Conservation (phyloP, 257 asterid species). For the Dorcoceras hygrometricum region DNA sequence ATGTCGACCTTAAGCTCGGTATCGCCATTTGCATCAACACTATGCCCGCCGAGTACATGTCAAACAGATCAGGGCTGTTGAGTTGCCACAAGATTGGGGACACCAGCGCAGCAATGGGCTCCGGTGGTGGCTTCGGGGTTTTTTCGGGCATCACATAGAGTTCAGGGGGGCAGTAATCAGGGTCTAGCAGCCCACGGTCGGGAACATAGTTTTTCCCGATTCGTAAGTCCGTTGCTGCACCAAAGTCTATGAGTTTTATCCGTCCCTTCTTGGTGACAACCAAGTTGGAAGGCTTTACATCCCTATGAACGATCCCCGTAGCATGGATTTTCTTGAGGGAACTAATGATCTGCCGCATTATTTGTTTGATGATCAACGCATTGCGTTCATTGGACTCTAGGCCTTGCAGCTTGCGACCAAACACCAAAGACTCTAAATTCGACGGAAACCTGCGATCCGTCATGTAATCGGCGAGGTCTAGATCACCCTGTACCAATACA, state of each 20-base stretch:
- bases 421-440: slow-evolving; percentile 80
- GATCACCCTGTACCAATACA: slow-evolving; percentile 66
- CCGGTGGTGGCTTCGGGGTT: slow-evolving; percentile 97
- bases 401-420: slow-evolving; percentile 80
- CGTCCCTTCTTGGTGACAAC: slow-evolving; percentile 88
- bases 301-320: slow-evolving; percentile 92
- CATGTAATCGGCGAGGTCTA: slow-evolving; percentile 86
- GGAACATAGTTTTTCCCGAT: slow-evolving; percentile 93
- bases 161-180: slow-evolving; percentile 96
- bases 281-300: slow-evolving; percentile 93
- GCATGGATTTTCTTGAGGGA: slow-evolving; percentile 84
- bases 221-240: slow-evolving; percentile 96
- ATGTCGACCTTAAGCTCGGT: slow-evolving; percentile 63
- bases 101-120: slow-evolving; percentile 85
- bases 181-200: slow-evolving; percentile 77
- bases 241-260: slow-evolving; percentile 90
- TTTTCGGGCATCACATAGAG: slow-evolving; percentile 95
- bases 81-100: slow-evolving; percentile 96
- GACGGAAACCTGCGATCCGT: slow-evolving; percentile 75
- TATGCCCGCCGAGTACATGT: slow-evolving; percentile 91
- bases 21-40: slow-evolving; percentile 90
- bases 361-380: slow-evolving; percentile 84
- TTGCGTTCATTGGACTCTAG: slow-evolving; percentile 64
- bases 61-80: slow-evolving; percentile 91
- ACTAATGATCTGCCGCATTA: slow-evolving; percentile 85